These are phyloP conservation scores for Neurospora cerealis DNA, from an alignment of 495 filamentous ascomycete species.

Conservation along the genomic window DNA sequence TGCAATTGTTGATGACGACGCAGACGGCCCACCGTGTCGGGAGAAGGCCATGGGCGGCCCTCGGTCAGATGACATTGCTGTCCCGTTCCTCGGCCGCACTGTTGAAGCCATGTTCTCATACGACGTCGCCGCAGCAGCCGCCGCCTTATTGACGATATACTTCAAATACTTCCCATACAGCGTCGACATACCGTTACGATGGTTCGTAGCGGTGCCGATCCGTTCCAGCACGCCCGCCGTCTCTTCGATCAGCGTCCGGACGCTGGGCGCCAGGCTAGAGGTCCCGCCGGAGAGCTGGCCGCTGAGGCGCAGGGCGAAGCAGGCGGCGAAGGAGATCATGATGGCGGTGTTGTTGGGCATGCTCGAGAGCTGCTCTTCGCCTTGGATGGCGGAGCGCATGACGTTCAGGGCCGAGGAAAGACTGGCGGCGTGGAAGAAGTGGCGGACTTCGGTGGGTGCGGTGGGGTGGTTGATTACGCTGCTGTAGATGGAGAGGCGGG, in stretches of 20 bases:
- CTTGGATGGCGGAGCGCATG: constrained; percentile 62
- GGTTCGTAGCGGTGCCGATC: constrained; percentile 51
- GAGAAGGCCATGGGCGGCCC: neutral
- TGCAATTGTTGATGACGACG: constrained; percentile 3
- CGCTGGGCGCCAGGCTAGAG: constrained; percentile 56
- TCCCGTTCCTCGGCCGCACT: neutral
- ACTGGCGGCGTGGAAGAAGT: constrained; percentile 59
- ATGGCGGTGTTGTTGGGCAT: constrained; percentile 74
- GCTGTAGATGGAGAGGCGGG: constrained; percentile 60
- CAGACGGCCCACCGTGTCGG: neutral
- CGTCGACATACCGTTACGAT: constrained; percentile 53
- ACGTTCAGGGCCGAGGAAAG: constrained; percentile 63
- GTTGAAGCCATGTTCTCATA: neutral
- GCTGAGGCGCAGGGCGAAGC: constrained; percentile 56
- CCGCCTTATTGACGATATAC: constrained; percentile 41
- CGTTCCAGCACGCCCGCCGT: constrained; percentile 58
- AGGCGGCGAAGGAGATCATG: constrained; percentile 68
- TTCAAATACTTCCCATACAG: constrained; percentile 54
- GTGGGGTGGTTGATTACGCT: constrained; percentile 67
- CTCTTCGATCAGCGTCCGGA: constrained; percentile 58
- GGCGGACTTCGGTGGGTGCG: constrained; percentile 57
- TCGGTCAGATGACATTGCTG: neutral
- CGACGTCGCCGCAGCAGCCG: neutral
- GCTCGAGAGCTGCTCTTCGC: constrained; percentile 56
- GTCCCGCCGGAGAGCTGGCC: constrained; percentile 41